A percentile compares a stretch with the other conserved stretches of the same genome.
These are phyloP conservation scores for Atkinsonella hypoxylon DNA, from an alignment of 2,329 filamentous ascomycete genomes.

Conservation along the genomic window DNA sequence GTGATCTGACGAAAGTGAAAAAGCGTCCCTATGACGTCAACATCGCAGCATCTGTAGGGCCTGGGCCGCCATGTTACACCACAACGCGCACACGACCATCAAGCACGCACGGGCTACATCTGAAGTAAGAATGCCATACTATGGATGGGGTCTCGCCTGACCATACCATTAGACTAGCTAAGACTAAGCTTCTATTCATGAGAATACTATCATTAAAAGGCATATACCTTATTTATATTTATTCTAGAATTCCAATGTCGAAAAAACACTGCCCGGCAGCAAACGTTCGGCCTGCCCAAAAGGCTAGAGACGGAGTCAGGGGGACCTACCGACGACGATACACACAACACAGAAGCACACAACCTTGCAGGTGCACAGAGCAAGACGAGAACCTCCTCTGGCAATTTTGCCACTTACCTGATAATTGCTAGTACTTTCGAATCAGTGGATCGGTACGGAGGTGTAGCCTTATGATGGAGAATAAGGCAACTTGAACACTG, in stretches of 20 bases:
- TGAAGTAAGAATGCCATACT: background rate
- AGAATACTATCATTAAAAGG: no score
- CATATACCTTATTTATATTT: no score
- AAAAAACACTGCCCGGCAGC: no score
- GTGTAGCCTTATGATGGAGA: background rate
- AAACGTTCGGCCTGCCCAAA: no score
- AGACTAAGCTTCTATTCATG: no score
- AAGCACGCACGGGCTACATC: background rate
- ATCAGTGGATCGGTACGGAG: no score
- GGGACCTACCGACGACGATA: no score
- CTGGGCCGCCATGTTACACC: background rate
- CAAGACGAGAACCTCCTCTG: background rate
- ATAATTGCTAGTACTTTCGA: background rate
- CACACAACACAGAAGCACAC: background rate
- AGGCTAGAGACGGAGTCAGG: no score
- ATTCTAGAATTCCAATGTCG: no score
- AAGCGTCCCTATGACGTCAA: constrained; percentile 5
- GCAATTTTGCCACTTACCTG: no score
- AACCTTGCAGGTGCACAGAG: background rate
- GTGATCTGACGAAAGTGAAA: background rate
- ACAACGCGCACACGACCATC: background rate
- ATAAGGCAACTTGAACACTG: background rate
- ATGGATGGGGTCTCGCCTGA: no score
- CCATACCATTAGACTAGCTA: no score
- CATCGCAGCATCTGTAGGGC: background rate